These are phyloP conservation scores for Chlorella sp. DNA, from an alignment of 139 green algal genomes.

Conservation along the genomic window DNA sequence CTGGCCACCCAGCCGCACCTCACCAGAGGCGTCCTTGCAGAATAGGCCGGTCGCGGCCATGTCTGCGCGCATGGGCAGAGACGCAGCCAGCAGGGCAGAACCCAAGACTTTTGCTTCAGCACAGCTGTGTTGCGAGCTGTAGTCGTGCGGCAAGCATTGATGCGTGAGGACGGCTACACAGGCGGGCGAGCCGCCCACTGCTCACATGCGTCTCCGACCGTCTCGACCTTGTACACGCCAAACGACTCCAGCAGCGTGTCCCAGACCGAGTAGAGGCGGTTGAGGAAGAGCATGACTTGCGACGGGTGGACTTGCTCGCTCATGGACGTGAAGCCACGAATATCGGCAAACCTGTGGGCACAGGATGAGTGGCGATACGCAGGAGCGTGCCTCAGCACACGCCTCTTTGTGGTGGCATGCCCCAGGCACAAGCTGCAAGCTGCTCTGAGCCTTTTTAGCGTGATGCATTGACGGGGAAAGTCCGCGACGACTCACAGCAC, in stretches of 20 bases:
- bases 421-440: too few relatives aligned
- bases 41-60: constrained; percentile 10
- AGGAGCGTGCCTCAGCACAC: too few relatives aligned
- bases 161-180: too few relatives aligned
- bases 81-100: background rate
- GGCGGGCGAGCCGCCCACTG: too few relatives aligned
- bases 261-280: constrained; percentile 10
- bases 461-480: too few relatives aligned
- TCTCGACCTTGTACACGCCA: constrained; percentile 20
- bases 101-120: background rate
- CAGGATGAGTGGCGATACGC: too few relatives aligned
- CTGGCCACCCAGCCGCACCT: constrained; percentile 2
- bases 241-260: constrained; percentile 19
- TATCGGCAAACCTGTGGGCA: constrained; percentile 2
- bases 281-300: constrained; percentile 24
- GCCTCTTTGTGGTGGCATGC: too few relatives aligned
- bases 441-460: too few relatives aligned
- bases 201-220: too few relatives aligned
- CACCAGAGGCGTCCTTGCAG: background rate
- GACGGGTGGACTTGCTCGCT: constrained; percentile 1
- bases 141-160: too few relatives aligned
- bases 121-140: too few relatives aligned
- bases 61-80: too few relatives aligned
- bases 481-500: constrained; percentile 20
- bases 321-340: constrained; percentile 13